Conservation (phyloP, 768 basidiomycete genomes). For the Mycena indigotica region DNA sequence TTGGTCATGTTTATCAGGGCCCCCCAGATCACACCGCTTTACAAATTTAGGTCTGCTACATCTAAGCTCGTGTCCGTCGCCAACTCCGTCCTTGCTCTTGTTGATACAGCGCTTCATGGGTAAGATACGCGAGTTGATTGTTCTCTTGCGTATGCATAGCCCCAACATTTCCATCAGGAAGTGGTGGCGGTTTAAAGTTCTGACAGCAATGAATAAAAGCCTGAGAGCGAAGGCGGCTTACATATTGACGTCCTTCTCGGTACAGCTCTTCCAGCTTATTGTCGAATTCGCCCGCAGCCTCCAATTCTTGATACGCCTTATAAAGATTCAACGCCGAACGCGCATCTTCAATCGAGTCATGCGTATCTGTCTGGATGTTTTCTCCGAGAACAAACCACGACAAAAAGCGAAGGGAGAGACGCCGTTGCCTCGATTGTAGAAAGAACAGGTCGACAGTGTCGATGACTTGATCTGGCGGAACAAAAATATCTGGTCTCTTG, state of each 20-base stretch:
- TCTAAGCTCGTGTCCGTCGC: slow-evolving; percentile 9
- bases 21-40: not conserved
- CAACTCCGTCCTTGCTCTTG: slow-evolving; percentile 6
- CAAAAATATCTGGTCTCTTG: slow-evolving; percentile 75
- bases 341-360: slow-evolving; percentile 99
- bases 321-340: slow-evolving; percentile 83
- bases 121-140: slow-evolving; percentile 17
- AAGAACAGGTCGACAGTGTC: slow-evolving; percentile 99
- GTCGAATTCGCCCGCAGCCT: slow-evolving; percentile 78
- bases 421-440: slow-evolving; percentile 74
- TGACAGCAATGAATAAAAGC: slow-evolving; percentile 24
- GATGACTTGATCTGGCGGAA: slow-evolving; percentile 92
- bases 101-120: slow-evolving; percentile 15
- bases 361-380: slow-evolving; percentile 90
- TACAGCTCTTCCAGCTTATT: slow-evolving; percentile 86
- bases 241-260: slow-evolving; percentile 73
- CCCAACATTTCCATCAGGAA: slow-evolving; percentile 15
- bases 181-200: slow-evolving; percentile 61
- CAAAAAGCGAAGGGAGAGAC: slow-evolving; percentile 89
- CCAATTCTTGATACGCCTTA: slow-evolving; percentile 76
- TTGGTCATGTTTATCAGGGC: not conserved
- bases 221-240: slow-evolving; percentile 37
- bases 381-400: slow-evolving; percentile 92
- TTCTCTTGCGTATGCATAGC: slow-evolving; percentile 8
- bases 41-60: no score